A percentile compares a stretch with the other conserved stretches of the same genome.
These are phyloP conservation scores for Microdochium nivale DNA, from an alignment of 2,329 filamentous ascomycete species.

Conservation along the genomic window DNA sequence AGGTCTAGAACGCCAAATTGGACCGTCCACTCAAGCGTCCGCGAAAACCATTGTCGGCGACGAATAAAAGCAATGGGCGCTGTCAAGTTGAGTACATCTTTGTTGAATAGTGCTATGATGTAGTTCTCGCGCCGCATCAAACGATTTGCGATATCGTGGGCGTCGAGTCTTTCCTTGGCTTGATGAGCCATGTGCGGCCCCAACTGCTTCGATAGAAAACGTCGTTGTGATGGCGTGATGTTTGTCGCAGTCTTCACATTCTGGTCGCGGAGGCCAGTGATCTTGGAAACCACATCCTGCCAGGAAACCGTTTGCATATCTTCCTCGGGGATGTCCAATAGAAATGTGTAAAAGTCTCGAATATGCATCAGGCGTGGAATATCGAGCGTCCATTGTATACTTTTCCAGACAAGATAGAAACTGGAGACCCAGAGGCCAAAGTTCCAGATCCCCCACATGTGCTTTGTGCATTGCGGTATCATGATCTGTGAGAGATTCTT, in stretches of 20 bases:
- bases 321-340: constrained; percentile 70
- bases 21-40: constrained; percentile 85
- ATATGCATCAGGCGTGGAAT: constrained; percentile 66
- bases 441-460: constrained; percentile 70
- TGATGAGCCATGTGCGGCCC: constrained; percentile 68
- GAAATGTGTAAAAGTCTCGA: constrained; percentile 76
- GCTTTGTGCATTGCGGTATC: constrained; percentile 65
- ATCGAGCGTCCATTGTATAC: constrained; percentile 66
- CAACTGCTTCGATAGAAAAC: constrained; percentile 36
- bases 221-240: constrained; percentile 40
- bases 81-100: constrained; percentile 83
- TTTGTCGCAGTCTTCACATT: constrained; percentile 70
- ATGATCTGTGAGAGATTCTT: constrained; percentile 42
- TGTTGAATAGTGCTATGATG: constrained; percentile 93
- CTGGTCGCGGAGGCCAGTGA: constrained; percentile 76
- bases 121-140: constrained; percentile 97
- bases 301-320: constrained; percentile 94
- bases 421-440: constrained; percentile 75
- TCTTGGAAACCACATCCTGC: constrained; percentile 79
- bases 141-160: constrained; percentile 93
- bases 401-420: constrained; percentile 77
- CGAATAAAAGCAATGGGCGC: constrained; percentile 78
- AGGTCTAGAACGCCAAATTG: constrained; percentile 87
- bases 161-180: constrained; percentile 89
- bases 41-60: constrained; percentile 75